Base-by-base conservation (phyloP, 1,284 basidiomycete genomes). In the Apiotrichum domesticum region DNA sequence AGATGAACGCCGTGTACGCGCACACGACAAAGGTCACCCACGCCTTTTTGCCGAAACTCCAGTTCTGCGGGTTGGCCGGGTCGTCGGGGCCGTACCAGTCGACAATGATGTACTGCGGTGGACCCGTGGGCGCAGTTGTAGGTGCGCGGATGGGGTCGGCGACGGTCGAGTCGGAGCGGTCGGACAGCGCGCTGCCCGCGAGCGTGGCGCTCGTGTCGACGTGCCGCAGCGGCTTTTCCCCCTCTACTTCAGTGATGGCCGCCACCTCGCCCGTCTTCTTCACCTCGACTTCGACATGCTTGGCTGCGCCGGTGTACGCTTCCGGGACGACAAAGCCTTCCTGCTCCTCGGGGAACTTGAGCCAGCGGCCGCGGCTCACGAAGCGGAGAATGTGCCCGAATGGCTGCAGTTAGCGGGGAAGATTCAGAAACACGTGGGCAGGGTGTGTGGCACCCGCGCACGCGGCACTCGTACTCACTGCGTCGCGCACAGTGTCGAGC, bases 1-100 rank as follows among this genome's bases (percentile, higher is more conserved):
- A 51, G 0, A 86, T 82, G 40, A 85, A 79, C 10, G n/a, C 35
- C 8, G 47, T n/a, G 35, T 34, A 46, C 45, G 13, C 14, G 34
- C 46, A 35, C 33, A 51, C 40, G 10, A 51, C 50, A 35, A 43
- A 51, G 0, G 83, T 85, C 0, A 85, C 83, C 0, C 79, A 78
- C 82, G 85, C 84, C 79, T 86, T 86, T 56, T 79, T 78, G 43
- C 71, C 73, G 57, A 77, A 79, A 0, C 77, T 66, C 86, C 86
- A 87, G 71, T 87, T 87, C 68, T 82, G 82, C 0, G 86, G 86
- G 68, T 87, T 86, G 14, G 71, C 70, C 6, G 81, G 82, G 71
- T 86, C 84, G 47, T 83, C 74, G 0, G 81, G 80, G 1, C 82
- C 82, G 52, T 85, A 82, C 83, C 84, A 86, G 50, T 83, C 80